These are phyloP conservation scores for Gracilaria vermiculophylla DNA, from an alignment of 23 red algal species.

Conservation along the genomic window DNA sequence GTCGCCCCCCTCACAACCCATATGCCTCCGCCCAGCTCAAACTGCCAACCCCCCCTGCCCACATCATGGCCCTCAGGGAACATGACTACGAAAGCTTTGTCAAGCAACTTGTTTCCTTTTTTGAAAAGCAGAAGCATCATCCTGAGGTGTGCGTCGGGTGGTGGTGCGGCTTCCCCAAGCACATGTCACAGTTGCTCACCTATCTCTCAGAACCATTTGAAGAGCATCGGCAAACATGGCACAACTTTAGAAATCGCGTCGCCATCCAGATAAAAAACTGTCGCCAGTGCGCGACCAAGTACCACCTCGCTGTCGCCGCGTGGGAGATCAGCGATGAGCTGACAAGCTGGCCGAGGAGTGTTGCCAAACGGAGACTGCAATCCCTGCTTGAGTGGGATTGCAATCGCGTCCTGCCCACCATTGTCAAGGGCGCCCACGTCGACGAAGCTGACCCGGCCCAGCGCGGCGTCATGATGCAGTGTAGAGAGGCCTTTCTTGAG, in stretches of 20 bases:
- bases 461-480: not conserved
- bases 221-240: not conserved
- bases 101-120: not conserved
- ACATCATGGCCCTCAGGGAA: not conserved
- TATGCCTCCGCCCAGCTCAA: not conserved
- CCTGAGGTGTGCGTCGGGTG: conserved; percentile 30
- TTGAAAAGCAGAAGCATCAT: conserved; percentile 5
- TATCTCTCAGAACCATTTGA: conserved; percentile 23
- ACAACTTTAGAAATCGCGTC: not conserved
- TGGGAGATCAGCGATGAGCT: conserved; percentile 20
- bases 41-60: not conserved
- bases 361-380: not conserved
- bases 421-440: not conserved
- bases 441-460: not conserved
- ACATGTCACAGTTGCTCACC: conserved; percentile 35
- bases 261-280: conserved; percentile 35
- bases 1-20: not conserved
- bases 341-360: not conserved
- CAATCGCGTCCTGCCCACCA: conserved; percentile 3
- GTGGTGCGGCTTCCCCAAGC: conserved; percentile 32
- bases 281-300: conserved; percentile 20
- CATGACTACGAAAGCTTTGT: not conserved
- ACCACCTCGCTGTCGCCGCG: conserved; percentile 20
- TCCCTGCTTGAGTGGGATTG: conserved; percentile 49
- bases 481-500: conserved; percentile 46